Evolutionary conservation across 2,329 filamentous ascomycete species (phyloP).

Genomic region (Teratosphaeria nubilosa): DNA sequence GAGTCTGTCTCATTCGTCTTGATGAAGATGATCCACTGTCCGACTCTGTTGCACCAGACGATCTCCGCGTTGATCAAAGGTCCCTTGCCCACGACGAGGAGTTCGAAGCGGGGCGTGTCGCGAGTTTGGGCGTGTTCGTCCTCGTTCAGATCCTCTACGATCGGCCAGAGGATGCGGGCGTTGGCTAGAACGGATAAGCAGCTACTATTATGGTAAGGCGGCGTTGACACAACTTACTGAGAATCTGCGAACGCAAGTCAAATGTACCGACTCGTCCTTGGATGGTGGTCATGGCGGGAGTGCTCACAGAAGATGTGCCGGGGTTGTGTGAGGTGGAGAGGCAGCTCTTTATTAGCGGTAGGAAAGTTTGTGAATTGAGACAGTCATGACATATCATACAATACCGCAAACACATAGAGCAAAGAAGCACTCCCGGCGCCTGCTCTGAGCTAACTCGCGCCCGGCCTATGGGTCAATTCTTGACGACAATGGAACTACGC

Average conservation of each 20-base stretch:
- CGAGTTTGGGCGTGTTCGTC: neutral
- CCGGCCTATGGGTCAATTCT: no score
- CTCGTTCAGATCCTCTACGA: neutral
- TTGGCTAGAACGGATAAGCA: neutral
- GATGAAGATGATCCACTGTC: neutral
- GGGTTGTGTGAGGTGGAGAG: no score
- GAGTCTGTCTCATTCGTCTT: neutral
- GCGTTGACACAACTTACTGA: neutral
- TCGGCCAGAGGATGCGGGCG: neutral
- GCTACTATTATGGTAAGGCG: neutral
- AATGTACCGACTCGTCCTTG: neutral
- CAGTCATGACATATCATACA: no score
- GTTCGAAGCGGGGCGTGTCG: neutral
- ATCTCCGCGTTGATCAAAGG: neutral
- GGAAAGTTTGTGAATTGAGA: no score
- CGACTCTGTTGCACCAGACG: neutral
- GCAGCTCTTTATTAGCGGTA: no score
- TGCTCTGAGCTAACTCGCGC: no score
- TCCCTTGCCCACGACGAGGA: neutral
- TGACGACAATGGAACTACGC: no score
- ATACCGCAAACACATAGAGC: no score
- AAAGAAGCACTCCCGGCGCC: no score
- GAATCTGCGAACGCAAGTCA: neutral
- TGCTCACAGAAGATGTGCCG: no score
- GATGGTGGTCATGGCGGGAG: neutral